Base-by-base conservation (phyloP, 179 eudicot genomes). In the Patellifolia procumbens region DNA sequence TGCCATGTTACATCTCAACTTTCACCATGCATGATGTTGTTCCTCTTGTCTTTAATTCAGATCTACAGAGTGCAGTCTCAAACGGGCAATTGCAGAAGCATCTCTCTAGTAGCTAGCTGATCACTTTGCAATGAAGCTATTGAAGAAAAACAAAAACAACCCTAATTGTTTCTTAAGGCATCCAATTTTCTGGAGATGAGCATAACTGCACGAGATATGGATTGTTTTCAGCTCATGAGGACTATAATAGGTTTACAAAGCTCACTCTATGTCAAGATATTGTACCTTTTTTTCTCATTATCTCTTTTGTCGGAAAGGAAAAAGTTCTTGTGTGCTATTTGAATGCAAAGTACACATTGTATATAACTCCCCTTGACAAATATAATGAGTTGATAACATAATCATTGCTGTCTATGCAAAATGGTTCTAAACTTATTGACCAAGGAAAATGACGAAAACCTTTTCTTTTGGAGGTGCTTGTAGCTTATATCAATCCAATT, bases 31-130 rank as follows among this genome's bases (percentile, higher is more conserved):
- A 31, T 74, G 32, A 74, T 74, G 13, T 29, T 17, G 37, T 69
- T 19, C 46, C 0, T 43, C 67, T 61, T 60, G 46, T 62, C 20
- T 73, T 75, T 55, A 20, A 53, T 71, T 72, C 87, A 94, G 98
- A 94, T 91, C 92, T 94, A 61, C 85, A 83, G 70, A 84, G 59
- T 77, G 91, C 95, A 42, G 89, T 83, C 75, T 59, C 76, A 51
- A 91, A 82, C 70, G 98, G 98, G 35, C 82, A 83, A 43, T 75
- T 94, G 87, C 93, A 92, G 84, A 88, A 83, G 72, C 84, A 89
- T 65, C 95, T 94, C n/a, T 70, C 81, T 29, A 85, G 71, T 78
- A 87, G n/a, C n/a, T n/a, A n/a, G 81, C 75, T 89, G 86, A 92
- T 60, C 62, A 34, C 45, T 29, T 58, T 63, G 16, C 39, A 22